These are phyloP conservation scores for Durotheca rogersii DNA, from an alignment of 495 filamentous ascomycete genomes.

Conservation along the genomic window DNA sequence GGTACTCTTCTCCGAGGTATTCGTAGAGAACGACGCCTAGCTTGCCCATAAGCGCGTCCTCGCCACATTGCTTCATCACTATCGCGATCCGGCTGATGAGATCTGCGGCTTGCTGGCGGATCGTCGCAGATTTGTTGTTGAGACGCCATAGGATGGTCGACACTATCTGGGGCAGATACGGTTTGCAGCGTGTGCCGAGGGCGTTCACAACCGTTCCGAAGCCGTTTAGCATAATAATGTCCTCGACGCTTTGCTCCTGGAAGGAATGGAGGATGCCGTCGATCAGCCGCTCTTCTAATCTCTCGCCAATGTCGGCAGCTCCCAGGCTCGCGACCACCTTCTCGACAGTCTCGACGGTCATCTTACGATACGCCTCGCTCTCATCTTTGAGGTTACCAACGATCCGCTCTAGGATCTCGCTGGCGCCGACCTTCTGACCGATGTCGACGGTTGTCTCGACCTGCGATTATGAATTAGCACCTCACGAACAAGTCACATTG, in stretches of 20 bases:
- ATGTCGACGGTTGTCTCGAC: constrained; percentile 96
- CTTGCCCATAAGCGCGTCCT: constrained; percentile 94
- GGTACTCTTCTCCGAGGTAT: constrained; percentile 98
- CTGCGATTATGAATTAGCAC: constrained; percentile 16
- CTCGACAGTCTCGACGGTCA: constrained; percentile 97
- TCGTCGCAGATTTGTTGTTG: constrained; percentile 95
- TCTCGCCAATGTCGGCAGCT: constrained; percentile 88
- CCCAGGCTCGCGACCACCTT: constrained; percentile 91
- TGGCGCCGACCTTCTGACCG: constrained; percentile 92
- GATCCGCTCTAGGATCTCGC: constrained; percentile 90
- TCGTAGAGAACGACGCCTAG: constrained; percentile 96
- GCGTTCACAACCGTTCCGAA: constrained; percentile 98
- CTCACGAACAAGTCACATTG: too few relatives aligned
- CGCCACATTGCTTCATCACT: constrained; percentile 98
- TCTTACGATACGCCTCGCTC: constrained; percentile 96
- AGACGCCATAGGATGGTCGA: constrained; percentile 95
- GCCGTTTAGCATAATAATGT: constrained; percentile 95
- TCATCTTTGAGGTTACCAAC: constrained; percentile 97
- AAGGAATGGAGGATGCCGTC: constrained; percentile 97
- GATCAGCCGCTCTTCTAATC: constrained; percentile 87
- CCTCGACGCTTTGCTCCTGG: constrained; percentile 97
- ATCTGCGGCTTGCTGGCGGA: constrained; percentile 96
- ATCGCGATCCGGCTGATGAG: constrained; percentile 94
- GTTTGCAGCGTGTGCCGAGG: constrained; percentile 89
- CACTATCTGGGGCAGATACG: constrained; percentile 94